A percentile compares a stretch with the other conserved stretches of the same genome.
These are phyloP conservation scores for Chenopodium album DNA, from an alignment of 148 eudicot genomes.

Conservation along the genomic window DNA sequence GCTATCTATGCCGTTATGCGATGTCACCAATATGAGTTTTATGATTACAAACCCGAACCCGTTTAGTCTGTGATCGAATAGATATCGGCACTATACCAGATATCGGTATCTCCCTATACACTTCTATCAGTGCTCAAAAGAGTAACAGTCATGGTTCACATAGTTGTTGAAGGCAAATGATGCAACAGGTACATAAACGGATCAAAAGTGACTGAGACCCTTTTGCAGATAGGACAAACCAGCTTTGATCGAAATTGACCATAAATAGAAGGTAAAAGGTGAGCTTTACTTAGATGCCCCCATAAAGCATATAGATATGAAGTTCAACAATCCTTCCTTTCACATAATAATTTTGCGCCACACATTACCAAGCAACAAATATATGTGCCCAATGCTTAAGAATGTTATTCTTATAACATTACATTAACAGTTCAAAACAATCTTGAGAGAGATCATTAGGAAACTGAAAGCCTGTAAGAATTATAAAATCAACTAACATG, in stretches of 20 bases:
- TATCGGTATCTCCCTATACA: constrained; percentile 27
- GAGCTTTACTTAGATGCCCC: not conserved
- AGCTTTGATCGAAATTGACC: constrained; percentile 78
- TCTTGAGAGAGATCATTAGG: not conserved
- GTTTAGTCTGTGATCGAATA: too few species aligned
- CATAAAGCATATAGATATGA: not conserved
- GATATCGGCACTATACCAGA: constrained; percentile 65
- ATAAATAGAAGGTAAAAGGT: constrained; percentile 23
- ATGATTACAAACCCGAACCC: too few species aligned
- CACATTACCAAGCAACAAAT: not conserved
- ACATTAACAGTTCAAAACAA: not conserved
- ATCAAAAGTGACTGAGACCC: constrained; percentile 68
- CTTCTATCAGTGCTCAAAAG: constrained; percentile 64
- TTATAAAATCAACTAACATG: too few species aligned
- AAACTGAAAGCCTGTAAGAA: not conserved
- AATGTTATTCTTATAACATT: too few species aligned
- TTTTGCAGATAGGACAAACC: constrained; percentile 75
- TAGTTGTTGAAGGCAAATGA: constrained; percentile 67
- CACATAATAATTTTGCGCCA: not conserved
- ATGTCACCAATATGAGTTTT: too few species aligned
- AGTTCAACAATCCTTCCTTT: not conserved
- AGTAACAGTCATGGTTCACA: constrained; percentile 74
- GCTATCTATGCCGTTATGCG: too few species aligned
- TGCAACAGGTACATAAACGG: constrained; percentile 78
- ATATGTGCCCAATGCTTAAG: not conserved